Percentiles rank a stretch among this genome's conserved stretches.
phyloP scores from a whole-genome alignment of 371 early-diverging fungal genomes.

The Gilbertella persicaria region DNA sequence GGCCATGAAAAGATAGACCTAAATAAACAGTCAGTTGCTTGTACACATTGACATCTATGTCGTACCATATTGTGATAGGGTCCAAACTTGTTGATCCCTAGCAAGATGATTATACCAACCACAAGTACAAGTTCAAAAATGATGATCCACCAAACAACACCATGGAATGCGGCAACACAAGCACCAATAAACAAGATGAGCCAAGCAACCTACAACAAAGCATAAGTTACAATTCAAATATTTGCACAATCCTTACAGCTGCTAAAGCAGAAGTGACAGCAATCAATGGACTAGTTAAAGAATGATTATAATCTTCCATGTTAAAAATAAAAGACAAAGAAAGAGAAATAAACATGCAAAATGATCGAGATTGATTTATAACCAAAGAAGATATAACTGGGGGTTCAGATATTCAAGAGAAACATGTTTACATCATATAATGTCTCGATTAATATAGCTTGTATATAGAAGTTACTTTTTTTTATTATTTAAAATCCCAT shows the following conservation, averaged over 20 bases:
- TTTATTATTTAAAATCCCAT: no score
- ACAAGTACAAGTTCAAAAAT: constrained; percentile 62
- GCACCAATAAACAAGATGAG: constrained; percentile 66
- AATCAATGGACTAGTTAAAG: constrained; percentile 17
- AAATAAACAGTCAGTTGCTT: background rate
- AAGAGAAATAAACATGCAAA: background rate
- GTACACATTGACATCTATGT: background rate
- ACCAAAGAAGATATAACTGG: background rate
- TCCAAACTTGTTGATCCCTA: constrained; percentile 26
- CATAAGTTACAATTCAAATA: background rate
- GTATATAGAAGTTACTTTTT: background rate
- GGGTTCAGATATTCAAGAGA: constrained; percentile 12
- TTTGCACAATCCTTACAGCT: constrained; percentile 3
- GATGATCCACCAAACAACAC: constrained; percentile 61
- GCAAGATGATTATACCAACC: constrained; percentile 39
- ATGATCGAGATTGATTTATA: background rate
- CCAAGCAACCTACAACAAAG: constrained; percentile 57
- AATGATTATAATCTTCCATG: constrained; percentile 15
- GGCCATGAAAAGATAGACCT: constrained; percentile 61
- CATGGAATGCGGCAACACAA: constrained; percentile 49
- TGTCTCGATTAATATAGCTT: background rate
- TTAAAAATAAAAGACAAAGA: constrained; percentile 1
- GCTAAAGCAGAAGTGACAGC: constrained; percentile 12
- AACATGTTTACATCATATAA: constrained; percentile 11
- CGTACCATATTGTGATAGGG: constrained; percentile 34